Evolutionary conservation across 805 yeast genomes (phyloP).

Genomic region (Cyberlindnera xylosilytica): DNA sequence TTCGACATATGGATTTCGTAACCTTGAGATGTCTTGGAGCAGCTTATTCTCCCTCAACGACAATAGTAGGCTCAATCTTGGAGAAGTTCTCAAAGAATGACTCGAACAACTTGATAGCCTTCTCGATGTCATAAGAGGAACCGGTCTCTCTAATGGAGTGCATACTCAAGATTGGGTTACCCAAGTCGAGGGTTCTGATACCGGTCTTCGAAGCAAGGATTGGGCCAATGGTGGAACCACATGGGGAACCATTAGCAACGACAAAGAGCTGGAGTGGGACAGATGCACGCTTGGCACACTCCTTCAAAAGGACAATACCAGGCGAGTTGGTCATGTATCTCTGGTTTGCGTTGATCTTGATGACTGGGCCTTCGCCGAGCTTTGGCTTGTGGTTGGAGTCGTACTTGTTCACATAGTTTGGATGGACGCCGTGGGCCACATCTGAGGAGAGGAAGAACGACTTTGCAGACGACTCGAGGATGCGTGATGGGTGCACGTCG

Average conservation of each 20-base stretch:
- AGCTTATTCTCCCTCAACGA: constrained; percentile 27
- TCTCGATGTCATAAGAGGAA: constrained; percentile 68
- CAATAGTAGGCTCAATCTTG: constrained; percentile 38
- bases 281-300: constrained; percentile 59
- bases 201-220: constrained; percentile 86
- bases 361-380: constrained; percentile 86
- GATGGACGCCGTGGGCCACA: constrained; percentile 97
- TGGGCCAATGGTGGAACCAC: constrained; percentile 97
- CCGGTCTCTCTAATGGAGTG: constrained; percentile 93
- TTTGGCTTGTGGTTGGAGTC: constrained; percentile 78
- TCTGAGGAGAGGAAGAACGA: constrained; percentile 91
- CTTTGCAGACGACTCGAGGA: constrained; percentile 59
- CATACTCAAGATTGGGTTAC: constrained; percentile 91
- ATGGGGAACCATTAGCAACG: constrained; percentile 88
- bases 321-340: constrained; percentile 92
- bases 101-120: constrained; percentile 57
- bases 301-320: constrained; percentile 76
- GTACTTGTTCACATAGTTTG: constrained; percentile 76
- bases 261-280: constrained; percentile 92
- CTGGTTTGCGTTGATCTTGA: constrained; percentile 92
- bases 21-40: too few relatives aligned
- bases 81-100: constrained; percentile 54
- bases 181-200: constrained; percentile 81
- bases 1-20: too few relatives aligned
- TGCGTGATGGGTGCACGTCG: constrained; percentile 33